These are phyloP conservation scores for Fusarium irregulare DNA, from an alignment of 2,329 filamentous ascomycete genomes.

Conservation along the genomic window DNA sequence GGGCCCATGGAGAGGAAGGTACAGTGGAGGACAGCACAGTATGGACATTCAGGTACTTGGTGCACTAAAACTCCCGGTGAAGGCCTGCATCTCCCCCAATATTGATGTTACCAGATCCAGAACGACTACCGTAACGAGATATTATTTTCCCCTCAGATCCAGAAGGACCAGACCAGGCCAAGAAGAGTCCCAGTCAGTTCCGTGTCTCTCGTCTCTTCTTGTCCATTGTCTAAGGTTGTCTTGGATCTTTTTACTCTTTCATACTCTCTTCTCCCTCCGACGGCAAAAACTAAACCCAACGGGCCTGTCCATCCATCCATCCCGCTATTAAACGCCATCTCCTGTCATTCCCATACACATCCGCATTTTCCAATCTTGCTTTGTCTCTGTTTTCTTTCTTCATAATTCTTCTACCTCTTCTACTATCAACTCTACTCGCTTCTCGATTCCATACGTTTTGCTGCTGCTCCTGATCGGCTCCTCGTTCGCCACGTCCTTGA, in stretches of 20 bases:
- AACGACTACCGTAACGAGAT: slow-evolving; percentile 38
- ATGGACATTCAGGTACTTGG: slow-evolving; percentile 13
- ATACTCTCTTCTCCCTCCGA: slow-evolving; percentile 40
- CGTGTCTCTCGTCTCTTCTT: slow-evolving; percentile 2
- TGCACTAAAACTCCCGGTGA: slow-evolving; percentile 37
- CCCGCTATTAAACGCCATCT: slow-evolving; percentile 29
- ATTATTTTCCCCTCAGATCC: slow-evolving; percentile 34
- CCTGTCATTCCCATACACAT: slow-evolving; percentile 40
- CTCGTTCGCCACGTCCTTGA: not conserved
- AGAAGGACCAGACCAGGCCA: slow-evolving; percentile 32
- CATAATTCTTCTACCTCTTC: slow-evolving; percentile 25
- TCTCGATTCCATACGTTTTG: slow-evolving; percentile 1
- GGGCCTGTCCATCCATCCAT: slow-evolving; percentile 26
- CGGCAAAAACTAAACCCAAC: slow-evolving; percentile 23
- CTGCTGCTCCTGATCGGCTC: not conserved
- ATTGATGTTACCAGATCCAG: slow-evolving; percentile 35
- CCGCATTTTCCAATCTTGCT: slow-evolving; percentile 36
- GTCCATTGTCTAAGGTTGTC: slow-evolving; percentile 8
- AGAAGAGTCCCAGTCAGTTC: slow-evolving; percentile 4
- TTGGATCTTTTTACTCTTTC: slow-evolving; percentile 17
- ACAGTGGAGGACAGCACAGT: not conserved
- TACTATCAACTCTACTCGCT: slow-evolving; percentile 26
- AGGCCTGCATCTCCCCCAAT: slow-evolving; percentile 40
- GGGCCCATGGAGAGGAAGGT: not conserved
- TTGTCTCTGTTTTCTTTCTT: slow-evolving; percentile 39